Conservation (phyloP, 371 early-diverging fungal species). For the Thermomucor indicae-seudaticae region DNA sequence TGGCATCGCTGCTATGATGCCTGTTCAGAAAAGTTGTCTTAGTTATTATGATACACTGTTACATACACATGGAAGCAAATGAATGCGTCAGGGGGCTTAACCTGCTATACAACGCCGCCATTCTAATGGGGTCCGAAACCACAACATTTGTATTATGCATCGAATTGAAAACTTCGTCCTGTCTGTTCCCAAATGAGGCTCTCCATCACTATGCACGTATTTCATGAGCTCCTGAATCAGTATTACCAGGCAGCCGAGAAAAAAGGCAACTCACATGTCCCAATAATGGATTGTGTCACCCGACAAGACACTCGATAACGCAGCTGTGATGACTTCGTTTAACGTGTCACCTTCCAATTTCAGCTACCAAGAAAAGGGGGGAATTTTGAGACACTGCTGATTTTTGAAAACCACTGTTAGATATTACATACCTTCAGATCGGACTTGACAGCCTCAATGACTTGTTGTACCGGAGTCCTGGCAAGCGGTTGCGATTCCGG, state of each 20-base stretch:
- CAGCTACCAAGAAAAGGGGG: too few species aligned
- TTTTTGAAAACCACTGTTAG: background rate
- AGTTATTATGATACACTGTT: background rate
- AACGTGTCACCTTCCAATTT: background rate
- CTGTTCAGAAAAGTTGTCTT: background rate
- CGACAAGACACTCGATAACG: background rate
- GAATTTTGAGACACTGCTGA: too few species aligned
- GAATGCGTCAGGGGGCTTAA: too few species aligned
- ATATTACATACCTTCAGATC: too few species aligned
- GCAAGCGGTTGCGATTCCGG: too few species aligned
- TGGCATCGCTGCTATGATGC: background rate
- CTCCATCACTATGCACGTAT: conserved; percentile 3
- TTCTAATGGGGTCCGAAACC: too few species aligned
- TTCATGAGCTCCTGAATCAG: background rate
- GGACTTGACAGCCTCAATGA: too few species aligned
- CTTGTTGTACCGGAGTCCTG: too few species aligned
- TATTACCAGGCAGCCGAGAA: background rate
- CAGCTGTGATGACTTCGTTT: background rate
- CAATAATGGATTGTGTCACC: conserved; percentile 5
- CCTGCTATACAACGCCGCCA: too few species aligned
- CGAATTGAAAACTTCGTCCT: background rate
- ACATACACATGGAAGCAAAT: background rate
- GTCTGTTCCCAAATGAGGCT: conserved; percentile 9
- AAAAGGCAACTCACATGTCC: conserved; percentile 14
- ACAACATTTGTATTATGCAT: too few species aligned